Percentiles rank a stretch among this genome's conserved stretches.
These are phyloP conservation scores for Pseudocercospora macadamiae DNA, from an alignment of 2,329 filamentous ascomycete genomes.

Conservation along the genomic window DNA sequence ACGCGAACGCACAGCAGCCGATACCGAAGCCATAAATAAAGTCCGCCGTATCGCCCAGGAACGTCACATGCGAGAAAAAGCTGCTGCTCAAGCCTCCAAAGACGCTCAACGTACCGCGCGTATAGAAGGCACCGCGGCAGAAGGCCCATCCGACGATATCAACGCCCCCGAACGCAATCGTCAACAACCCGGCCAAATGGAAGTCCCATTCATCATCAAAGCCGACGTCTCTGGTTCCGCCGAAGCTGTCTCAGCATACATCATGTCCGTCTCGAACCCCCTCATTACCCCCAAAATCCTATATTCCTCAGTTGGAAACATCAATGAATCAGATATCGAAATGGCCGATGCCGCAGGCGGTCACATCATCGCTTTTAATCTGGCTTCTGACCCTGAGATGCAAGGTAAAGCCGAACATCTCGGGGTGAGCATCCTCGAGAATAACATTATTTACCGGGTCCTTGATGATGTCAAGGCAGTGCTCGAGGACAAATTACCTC, in stretches of 20 bases:
- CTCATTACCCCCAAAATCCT: conserved; percentile 80
- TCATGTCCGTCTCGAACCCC: conserved; percentile 79
- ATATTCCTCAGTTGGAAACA: conserved; percentile 73
- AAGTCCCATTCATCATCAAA: conserved; percentile 83
- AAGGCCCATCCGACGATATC: conserved; percentile 36
- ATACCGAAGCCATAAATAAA: conserved; percentile 79
- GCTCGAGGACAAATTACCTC: conserved; percentile 70
- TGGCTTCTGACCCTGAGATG: conserved; percentile 65
- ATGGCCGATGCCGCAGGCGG: conserved; percentile 78
- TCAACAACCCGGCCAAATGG: conserved; percentile 54
- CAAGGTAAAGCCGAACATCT: conserved; percentile 68
- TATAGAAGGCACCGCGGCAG: conserved; percentile 27
- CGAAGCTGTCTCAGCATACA: conserved; percentile 80
- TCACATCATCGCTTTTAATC: conserved; percentile 86
- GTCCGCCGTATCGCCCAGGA: conserved; percentile 61
- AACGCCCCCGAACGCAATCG: conserved; percentile 35
- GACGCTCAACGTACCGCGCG: conserved; percentile 18
- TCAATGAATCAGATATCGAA: conserved; percentile 86
- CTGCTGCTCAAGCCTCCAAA: conserved; percentile 42
- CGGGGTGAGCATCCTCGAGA: conserved; percentile 77
- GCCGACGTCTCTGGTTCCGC: conserved; percentile 92
- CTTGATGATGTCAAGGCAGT: conserved; percentile 71
- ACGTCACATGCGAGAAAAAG: conserved; percentile 62
- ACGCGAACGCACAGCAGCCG: conserved; percentile 64
- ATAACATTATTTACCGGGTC: conserved; percentile 83